A percentile compares a stretch with the other conserved stretches of the same genome.
Evolutionary conservation across 1,284 basidiomycete species (phyloP).

Genomic region (Rhodotorula mucilaginosa): DNA sequence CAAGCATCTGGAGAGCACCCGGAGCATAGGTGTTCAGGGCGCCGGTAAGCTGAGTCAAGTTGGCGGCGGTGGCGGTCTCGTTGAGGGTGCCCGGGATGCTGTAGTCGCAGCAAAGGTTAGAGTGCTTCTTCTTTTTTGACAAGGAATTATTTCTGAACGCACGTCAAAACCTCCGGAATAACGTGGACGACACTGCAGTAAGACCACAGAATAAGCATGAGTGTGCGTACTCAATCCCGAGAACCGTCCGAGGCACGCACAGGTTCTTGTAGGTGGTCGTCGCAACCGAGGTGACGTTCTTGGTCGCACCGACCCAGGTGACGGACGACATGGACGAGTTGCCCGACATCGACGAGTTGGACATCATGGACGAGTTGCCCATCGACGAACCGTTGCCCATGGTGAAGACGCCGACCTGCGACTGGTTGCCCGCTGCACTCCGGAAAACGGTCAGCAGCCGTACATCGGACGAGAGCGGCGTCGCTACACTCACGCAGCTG

Average conservation of each 20-base stretch:
- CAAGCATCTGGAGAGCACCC: slow-evolving; percentile 37
- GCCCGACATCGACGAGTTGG: not conserved
- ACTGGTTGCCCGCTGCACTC: slow-evolving; percentile 10
- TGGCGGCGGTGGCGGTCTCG: slow-evolving; percentile 33
- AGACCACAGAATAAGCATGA: not conserved
- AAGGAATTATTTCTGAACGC: not conserved
- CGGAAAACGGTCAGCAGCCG: not conserved
- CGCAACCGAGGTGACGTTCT: slow-evolving; percentile 24
- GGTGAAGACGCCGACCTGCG: slow-evolving; percentile 27
- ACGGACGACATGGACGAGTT: slow-evolving; percentile 35
- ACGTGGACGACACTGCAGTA: slow-evolving; percentile 29
- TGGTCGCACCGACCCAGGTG: slow-evolving; percentile 43
- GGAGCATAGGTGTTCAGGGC: slow-evolving; percentile 33
- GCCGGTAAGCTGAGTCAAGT: slow-evolving; percentile 36
- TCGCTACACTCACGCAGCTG: slow-evolving; percentile 13
- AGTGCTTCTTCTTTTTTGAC: too few relatives aligned
- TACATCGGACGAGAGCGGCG: not conserved
- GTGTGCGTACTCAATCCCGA: not conserved
- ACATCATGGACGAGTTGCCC: slow-evolving; percentile 2
- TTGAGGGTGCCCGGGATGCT: slow-evolving; percentile 39
- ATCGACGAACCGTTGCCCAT: not conserved
- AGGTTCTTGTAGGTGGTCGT: slow-evolving; percentile 23
- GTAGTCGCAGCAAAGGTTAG: too few relatives aligned
- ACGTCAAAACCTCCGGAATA: slow-evolving; percentile 25
- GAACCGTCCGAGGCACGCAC: slow-evolving; percentile 18